phyloP scores from a whole-genome alignment of 2,329 filamentous ascomycete species.

The Phaeosphaeria sp. region DNA sequence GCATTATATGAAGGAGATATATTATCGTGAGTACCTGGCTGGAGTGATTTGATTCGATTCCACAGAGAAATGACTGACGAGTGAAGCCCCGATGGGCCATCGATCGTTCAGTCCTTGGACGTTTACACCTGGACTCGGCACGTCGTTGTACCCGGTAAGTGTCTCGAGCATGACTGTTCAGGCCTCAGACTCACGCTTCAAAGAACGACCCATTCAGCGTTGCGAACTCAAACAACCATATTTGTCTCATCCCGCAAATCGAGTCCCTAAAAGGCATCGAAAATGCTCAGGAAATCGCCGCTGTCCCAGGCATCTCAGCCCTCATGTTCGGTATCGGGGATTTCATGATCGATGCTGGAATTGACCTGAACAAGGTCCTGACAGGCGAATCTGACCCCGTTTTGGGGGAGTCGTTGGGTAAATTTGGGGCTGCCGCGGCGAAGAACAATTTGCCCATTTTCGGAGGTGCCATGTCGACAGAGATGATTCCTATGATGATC shows the following conservation, averaged over 20 bases:
- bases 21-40: constrained; percentile 22
- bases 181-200: constrained; percentile 6
- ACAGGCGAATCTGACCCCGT: constrained; percentile 22
- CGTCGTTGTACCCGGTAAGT: constrained; percentile 13
- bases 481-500: constrained; percentile 29
- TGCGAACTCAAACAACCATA: constrained; percentile 30
- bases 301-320: constrained; percentile 28
- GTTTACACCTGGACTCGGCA: constrained; percentile 27
- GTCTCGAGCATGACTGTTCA: too few species aligned
- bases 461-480: constrained; percentile 26
- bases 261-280: constrained; percentile 34
- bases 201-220: constrained; percentile 33
- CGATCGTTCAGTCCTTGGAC: constrained; percentile 37
- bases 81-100: constrained; percentile 22
- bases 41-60: too few species aligned
- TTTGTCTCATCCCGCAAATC: constrained; percentile 36
- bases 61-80: neutral
- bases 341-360: constrained; percentile 32
- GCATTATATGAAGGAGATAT: constrained; percentile 31
- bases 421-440: constrained; percentile 26
- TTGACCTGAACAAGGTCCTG: constrained; percentile 23
- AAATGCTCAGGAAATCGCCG: constrained; percentile 36
- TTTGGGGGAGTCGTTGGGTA: constrained; percentile 26
- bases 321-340: constrained; percentile 38
- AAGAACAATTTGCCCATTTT: constrained; percentile 31